Evolutionary conservation across 495 filamentous ascomycete species (phyloP).

Genomic region (Xylaria longipes): DNA sequence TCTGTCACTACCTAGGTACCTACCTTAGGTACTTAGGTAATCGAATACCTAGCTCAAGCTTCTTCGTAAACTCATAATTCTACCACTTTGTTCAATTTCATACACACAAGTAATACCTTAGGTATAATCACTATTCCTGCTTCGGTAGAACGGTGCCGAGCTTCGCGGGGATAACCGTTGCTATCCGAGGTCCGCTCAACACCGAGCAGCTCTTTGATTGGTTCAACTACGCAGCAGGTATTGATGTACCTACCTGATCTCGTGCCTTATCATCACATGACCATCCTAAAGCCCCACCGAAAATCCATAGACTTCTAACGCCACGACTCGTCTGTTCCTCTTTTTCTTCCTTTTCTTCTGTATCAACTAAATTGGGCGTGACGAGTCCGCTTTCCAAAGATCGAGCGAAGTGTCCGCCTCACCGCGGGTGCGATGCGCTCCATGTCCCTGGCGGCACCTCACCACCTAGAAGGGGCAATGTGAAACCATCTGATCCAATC

Average conservation of each 20-base stretch:
- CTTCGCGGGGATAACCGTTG: background rate
- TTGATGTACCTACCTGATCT: too few species aligned
- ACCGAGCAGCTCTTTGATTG: background rate
- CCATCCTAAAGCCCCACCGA: background rate
- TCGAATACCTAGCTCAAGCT: too few species aligned
- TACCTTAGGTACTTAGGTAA: too few species aligned
- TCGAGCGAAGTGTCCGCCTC: conserved; percentile 45
- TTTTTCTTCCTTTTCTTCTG: conserved; percentile 39
- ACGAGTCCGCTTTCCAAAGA: conserved; percentile 55
- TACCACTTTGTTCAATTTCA: background rate
- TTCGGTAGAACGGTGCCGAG: background rate
- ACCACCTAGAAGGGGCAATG: conserved; percentile 64
- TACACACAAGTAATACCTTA: background rate
- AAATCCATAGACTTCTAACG: background rate
- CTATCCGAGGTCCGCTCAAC: background rate
- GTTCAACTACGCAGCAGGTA: too few species aligned
- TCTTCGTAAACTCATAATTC: too few species aligned
- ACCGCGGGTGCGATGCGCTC: conserved; percentile 56
- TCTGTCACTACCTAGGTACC: background rate
- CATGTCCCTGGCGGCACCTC: conserved; percentile 61
- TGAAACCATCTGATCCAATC: conserved; percentile 64
- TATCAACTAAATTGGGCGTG: conserved; percentile 66
- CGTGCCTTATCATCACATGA: background rate
- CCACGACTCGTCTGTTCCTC: background rate
- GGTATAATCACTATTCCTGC: background rate